Base-by-base conservation (phyloP, 2,329 filamentous ascomycete species). In the Stemphylium beticola region DNA sequence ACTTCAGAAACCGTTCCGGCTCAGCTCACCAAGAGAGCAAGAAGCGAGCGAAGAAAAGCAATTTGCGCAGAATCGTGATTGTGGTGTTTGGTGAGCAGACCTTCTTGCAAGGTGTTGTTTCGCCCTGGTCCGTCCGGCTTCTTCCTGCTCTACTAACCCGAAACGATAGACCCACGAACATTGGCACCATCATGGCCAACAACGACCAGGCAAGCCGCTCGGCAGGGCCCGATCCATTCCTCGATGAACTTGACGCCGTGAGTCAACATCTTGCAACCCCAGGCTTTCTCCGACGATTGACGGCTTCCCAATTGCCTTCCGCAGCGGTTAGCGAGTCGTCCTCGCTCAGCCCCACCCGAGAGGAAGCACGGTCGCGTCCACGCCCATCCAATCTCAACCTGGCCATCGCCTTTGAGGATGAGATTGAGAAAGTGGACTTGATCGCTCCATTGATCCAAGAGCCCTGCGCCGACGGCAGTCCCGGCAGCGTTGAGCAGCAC, bases 281-380 rank as follows among this genome's bases (percentile, higher is more conserved):
- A 33, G 57, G 57, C 15, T 76, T 76, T 51, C 66, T 76, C 36
- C 62, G 65, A 22, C 69, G 64, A 51, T 59, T 76, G 55, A 73
- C 73, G 38, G 71, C 73, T 18, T 73, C 68, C 26, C 68, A 71
- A 37, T 59, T 76, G 60, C 74, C 74, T 46, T 74, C 70, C 40
- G 71, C 74, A 55, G 74, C 74, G 55, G 72, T 73, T 32, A 73
- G 70, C 57, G 74, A 76, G 58, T 65, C 67, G 51, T 74, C 71
- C 60, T 73, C 71, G 63, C 43, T 74, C 62, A 62, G 64, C 66
- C 65, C 71, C 69, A 71, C 71, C 62, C 65, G 61, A 60, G 59
- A 64, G 60, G 64, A 67, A 62, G 71, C 69, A 66, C 69, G 68
- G 61, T 64, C 62, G 55, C 62, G 63, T 39, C 61, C 60, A 41